Percentiles rank a stretch among this genome's conserved stretches.
phyloP scores from a whole-genome alignment of 257 asterid species.

The Solanum arcanum region DNA sequence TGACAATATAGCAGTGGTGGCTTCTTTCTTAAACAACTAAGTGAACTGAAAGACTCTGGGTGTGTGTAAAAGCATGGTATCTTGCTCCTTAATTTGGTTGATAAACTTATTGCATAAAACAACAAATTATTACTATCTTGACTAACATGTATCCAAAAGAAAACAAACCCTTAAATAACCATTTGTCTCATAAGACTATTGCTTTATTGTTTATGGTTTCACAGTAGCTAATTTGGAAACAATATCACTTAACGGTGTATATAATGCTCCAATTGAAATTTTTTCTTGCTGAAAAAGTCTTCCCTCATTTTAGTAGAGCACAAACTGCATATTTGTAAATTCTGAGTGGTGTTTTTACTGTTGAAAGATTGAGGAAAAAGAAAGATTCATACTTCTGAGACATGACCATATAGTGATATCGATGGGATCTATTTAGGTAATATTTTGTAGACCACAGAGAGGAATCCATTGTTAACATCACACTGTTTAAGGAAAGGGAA shows the following conservation, averaged over 20 bases:
- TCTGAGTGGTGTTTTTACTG: neutral
- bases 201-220: neutral
- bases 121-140: neutral
- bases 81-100: neutral
- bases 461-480: neutral
- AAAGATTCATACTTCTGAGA: neutral
- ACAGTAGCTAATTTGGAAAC: neutral
- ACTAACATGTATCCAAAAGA: neutral
- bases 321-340: neutral
- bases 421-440: neutral
- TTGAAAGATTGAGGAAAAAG: neutral
- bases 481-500: neutral
- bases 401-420: neutral
- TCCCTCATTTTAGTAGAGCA: neutral
- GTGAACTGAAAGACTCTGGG: neutral
- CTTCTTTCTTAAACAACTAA: neutral
- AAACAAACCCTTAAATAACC: neutral
- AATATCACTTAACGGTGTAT: neutral
- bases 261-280: neutral
- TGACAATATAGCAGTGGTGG: neutral
- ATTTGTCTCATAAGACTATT: neutral
- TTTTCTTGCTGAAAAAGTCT: neutral
- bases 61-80: neutral
- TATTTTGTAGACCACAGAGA: neutral
- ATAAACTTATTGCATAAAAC: neutral